Evolutionary conservation across 768 basidiomycete species (phyloP), one percentile per base, ranked within the genome.

Genomic region (Boletus rubescentipes): DNA sequence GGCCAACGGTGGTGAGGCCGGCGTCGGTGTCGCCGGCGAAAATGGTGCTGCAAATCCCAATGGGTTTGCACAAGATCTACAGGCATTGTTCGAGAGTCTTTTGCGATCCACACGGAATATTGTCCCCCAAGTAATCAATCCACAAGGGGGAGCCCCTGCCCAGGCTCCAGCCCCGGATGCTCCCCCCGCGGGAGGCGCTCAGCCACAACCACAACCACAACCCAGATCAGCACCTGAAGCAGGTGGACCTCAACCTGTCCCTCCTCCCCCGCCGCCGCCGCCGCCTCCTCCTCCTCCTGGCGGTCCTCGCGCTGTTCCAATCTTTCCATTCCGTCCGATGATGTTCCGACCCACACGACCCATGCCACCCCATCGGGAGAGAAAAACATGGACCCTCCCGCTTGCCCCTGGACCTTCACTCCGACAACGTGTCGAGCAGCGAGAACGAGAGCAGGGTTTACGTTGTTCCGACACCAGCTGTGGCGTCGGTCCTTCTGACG

Each of bases 391-490:
- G 88, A 69, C 74, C 3, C 74, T 77, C 1, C 88, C 88, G 0
- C 70, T 83, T 1, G 73, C 86, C 0, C 87, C 88, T 3, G 89
- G 89, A 0, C 78, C 77, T 32, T 87, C 88, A 7, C 70, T 91
- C 40, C 85, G 90, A 26, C 82, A 91, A 66, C 80, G 84, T 7
- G 75, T 92, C 16, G 90, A 92, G 67, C 77, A 79, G 54, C 77
- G 81, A 51, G 90, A 91, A 68, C 79, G 85, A 20, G 87, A 89
- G 65, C 78, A 80, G 20, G 89, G 87, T 1, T 63, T 89, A 61
- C 76, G 90, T 45, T 92, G 90, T 66, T 81, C 74, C 36, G 89
- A 91, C 61, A 70, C 83, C 29, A 83, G 82, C 55, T 92, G 90
- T 67, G 87, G 87, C 3, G 66, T 90, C 29, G 90, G 88, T 0